phyloP scores from a whole-genome alignment of 1,284 basidiomycete genomes.

The Naganishia sp. region DNA sequence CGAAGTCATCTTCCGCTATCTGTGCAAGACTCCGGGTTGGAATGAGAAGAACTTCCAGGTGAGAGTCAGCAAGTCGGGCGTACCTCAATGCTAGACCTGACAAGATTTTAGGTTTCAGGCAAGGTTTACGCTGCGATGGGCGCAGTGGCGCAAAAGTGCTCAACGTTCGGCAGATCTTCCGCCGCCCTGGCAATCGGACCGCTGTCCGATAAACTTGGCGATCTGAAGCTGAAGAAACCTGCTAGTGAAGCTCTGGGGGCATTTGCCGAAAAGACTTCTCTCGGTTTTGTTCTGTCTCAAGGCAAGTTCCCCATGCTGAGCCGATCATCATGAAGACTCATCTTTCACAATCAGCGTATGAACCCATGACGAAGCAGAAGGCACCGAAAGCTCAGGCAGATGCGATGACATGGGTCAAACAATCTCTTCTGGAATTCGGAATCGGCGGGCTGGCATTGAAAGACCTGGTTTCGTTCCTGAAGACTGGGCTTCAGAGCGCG shows the following conservation, averaged over 20 bases:
- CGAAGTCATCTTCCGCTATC: conserved; percentile 85
- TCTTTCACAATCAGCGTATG: conserved; percentile 66
- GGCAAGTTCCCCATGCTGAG: conserved; percentile 58
- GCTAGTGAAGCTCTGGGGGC: conserved; percentile 82
- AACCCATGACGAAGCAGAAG: conserved; percentile 87
- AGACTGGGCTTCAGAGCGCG: conserved; percentile 83
- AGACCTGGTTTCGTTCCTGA: conserved; percentile 85
- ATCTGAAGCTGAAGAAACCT: conserved; percentile 94
- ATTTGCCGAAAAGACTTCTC: conserved; percentile 88
- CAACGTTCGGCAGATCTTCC: conserved; percentile 82
- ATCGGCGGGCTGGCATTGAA: conserved; percentile 81
- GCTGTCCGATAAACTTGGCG: conserved; percentile 91
- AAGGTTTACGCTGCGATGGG: conserved; percentile 79
- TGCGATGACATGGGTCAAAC: conserved; percentile 84
- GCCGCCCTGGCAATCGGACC: conserved; percentile 81
- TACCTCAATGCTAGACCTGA: neutral
- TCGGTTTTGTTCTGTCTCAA: conserved; percentile 92
- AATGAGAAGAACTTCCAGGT: conserved; percentile 95
- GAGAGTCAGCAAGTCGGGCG: neutral
- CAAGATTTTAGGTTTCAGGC: conserved; percentile 68
- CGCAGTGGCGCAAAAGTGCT: conserved; percentile 72
- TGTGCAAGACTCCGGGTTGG: conserved; percentile 91
- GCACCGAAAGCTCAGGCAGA: conserved; percentile 97
- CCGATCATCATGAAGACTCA: neutral
- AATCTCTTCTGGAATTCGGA: conserved; percentile 88